These are phyloP conservation scores for Takashimella koratensis DNA, from an alignment of 1,284 basidiomycete genomes.

Conservation along the genomic window DNA sequence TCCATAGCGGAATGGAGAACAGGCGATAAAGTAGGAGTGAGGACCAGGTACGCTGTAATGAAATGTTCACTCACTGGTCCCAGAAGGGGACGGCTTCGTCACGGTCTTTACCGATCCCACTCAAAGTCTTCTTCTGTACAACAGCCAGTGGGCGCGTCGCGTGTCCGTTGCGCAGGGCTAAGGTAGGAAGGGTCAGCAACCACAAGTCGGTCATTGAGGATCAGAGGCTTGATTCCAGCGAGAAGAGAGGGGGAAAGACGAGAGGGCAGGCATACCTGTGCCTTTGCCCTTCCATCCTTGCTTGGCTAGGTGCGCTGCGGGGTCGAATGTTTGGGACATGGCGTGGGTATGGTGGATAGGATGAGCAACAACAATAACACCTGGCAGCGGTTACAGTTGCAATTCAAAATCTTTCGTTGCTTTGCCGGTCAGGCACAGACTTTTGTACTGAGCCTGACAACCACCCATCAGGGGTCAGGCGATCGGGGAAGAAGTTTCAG, in stretches of 20 bases:
- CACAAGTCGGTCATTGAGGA: conserved; percentile 52
- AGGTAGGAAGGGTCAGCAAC: neutral
- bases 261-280: conserved; percentile 45
- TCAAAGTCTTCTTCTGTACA: conserved; percentile 75
- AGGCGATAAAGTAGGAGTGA: neutral
- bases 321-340: conserved; percentile 55
- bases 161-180: conserved; percentile 48
- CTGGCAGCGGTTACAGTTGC: too few relatives aligned
- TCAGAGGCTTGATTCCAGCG: conserved; percentile 61
- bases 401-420: too few relatives aligned
- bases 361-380: too few relatives aligned
- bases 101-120: conserved; percentile 82
- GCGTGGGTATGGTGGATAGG: too few relatives aligned
- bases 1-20: too few relatives aligned
- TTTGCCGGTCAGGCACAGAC: too few relatives aligned
- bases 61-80: conserved; percentile 78
- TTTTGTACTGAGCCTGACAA: too few relatives aligned
- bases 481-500: too few relatives aligned
- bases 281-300: conserved; percentile 88
- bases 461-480: too few relatives aligned
- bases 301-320: conserved; percentile 68
- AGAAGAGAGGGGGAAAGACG: conserved; percentile 29
- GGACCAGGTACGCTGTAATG: too few relatives aligned
- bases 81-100: conserved; percentile 93
- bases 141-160: conserved; percentile 65